A percentile compares a stretch with the other conserved stretches of the same genome.
Evolutionary conservation across 1,139 yeast genomes (phyloP).

Genomic region (Saccharomyces hybrid): DNA sequence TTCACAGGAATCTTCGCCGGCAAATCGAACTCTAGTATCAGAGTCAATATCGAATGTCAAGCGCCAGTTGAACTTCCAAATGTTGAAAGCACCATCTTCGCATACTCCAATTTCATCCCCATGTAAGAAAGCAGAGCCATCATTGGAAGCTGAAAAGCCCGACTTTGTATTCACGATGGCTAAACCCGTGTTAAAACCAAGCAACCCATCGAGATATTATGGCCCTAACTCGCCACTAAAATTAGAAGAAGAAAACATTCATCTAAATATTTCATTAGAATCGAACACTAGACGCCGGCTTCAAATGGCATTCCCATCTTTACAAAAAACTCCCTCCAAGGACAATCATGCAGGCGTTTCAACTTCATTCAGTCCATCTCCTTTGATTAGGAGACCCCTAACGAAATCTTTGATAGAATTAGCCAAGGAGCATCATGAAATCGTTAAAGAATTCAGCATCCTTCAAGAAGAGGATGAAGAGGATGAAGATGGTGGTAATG

Average conservation of each 20-base stretch:
- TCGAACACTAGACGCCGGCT: background rate
- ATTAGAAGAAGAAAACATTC: slow-evolving; percentile 13
- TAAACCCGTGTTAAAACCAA: background rate
- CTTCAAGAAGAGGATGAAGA: slow-evolving; percentile 3
- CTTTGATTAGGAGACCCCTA: slow-evolving; percentile 25
- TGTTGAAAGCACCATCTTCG: background rate
- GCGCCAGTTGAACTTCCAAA: background rate
- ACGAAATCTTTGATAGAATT: slow-evolving; percentile 24
- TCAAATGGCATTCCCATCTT: background rate
- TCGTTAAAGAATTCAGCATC: slow-evolving; percentile 19
- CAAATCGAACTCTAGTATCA: background rate
- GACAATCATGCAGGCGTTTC: slow-evolving; percentile 8
- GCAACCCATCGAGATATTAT: slow-evolving; percentile 8
- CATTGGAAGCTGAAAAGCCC: background rate
- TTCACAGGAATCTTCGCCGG: background rate
- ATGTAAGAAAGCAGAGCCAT: background rate
- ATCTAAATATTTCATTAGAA: slow-evolving; percentile 7
- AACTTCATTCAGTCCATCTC: slow-evolving; percentile 24
- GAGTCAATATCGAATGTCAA: background rate
- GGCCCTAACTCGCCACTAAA: slow-evolving; percentile 31
- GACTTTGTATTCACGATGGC: background rate
- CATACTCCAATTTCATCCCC: background rate
- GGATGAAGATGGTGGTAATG: slow-evolving; percentile 6
- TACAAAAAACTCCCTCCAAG: slow-evolving; percentile 10
- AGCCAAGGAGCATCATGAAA: slow-evolving; percentile 20